Percentiles rank a stretch among this genome's conserved stretches.
Conservation (phyloP, 108 stramenopile genomes). For the Seminavis robusta region DNA sequence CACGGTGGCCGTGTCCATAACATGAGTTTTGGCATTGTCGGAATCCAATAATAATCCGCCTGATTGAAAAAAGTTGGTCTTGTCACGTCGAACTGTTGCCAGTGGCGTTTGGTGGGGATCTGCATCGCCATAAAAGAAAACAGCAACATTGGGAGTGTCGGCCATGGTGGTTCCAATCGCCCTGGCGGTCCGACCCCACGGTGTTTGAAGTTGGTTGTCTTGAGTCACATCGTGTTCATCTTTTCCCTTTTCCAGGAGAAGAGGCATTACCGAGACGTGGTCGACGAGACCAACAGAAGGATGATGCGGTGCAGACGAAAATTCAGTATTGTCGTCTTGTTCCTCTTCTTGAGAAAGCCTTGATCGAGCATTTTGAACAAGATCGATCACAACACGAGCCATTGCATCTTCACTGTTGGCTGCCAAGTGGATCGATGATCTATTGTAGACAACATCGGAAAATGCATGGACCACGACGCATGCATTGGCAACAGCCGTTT, state of each 20-base stretch:
- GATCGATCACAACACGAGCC: conserved; percentile 40
- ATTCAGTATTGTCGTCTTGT: neutral
- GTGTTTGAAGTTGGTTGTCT: neutral
- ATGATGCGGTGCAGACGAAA: conserved; percentile 26
- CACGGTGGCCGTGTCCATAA: conserved; percentile 35
- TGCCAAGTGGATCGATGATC: conserved; percentile 85
- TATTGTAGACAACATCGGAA: conserved; percentile 69
- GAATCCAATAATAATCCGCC: conserved; percentile 12
- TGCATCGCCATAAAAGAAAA: conserved; percentile 73
- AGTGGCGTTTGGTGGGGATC: conserved; percentile 56
- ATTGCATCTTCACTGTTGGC: conserved; percentile 42
- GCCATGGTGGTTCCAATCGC: conserved; percentile 41
- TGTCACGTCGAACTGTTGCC: conserved; percentile 59
- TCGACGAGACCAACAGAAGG: conserved; percentile 81
- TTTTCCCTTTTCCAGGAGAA: conserved; percentile 12
- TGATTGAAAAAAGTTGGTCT: conserved; percentile 66
- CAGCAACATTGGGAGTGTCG: conserved; percentile 25
- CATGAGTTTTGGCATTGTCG: neutral
- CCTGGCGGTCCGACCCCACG: conserved; percentile 44
- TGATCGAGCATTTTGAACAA: conserved; percentile 23
- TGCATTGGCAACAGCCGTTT: neutral
- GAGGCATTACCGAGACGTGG: conserved; percentile 75
- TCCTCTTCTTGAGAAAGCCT: neutral
- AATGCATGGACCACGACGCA: conserved; percentile 73
- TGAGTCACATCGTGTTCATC: conserved; percentile 1